Conservation (phyloP, 805 yeast species). For the Wickerhamomyces bovis region DNA sequence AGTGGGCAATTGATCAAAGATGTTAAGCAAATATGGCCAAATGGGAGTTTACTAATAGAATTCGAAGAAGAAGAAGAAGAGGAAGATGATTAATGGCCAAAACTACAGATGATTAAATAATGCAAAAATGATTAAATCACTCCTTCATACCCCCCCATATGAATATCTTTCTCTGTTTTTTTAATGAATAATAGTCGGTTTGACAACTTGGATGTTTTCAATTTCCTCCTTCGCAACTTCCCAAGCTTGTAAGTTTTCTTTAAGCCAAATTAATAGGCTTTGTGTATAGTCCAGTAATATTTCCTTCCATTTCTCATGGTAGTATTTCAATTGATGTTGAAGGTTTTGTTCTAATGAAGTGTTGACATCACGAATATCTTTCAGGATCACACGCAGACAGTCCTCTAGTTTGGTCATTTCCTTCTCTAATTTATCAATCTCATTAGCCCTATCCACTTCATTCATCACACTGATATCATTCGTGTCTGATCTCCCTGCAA, state of each 20-base stretch:
- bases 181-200: neutral
- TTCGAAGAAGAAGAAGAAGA: conserved; percentile 18
- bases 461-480: conserved; percentile 23
- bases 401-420: conserved; percentile 35
- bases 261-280: conserved; percentile 30
- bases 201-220: conserved; percentile 10
- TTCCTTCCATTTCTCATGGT: conserved; percentile 24
- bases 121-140: neutral
- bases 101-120: neutral
- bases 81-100: neutral
- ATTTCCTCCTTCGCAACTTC: conserved; percentile 28
- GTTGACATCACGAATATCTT: conserved; percentile 33
- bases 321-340: conserved; percentile 20
- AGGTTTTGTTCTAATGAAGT: conserved; percentile 27
- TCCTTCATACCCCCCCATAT: neutral
- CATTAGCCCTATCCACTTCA: conserved; percentile 31
- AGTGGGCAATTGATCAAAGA: conserved; percentile 30
- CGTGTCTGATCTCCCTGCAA: conserved; percentile 13
- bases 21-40: conserved; percentile 56
- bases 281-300: conserved; percentile 28
- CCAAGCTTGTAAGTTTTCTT: conserved; percentile 34
- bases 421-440: conserved; percentile 28
- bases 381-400: conserved; percentile 30
- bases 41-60: conserved; percentile 58
- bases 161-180: neutral